phyloP scores from a whole-genome alignment of 345 rosid genomes.

The Hibiscus syriacus region DNA sequence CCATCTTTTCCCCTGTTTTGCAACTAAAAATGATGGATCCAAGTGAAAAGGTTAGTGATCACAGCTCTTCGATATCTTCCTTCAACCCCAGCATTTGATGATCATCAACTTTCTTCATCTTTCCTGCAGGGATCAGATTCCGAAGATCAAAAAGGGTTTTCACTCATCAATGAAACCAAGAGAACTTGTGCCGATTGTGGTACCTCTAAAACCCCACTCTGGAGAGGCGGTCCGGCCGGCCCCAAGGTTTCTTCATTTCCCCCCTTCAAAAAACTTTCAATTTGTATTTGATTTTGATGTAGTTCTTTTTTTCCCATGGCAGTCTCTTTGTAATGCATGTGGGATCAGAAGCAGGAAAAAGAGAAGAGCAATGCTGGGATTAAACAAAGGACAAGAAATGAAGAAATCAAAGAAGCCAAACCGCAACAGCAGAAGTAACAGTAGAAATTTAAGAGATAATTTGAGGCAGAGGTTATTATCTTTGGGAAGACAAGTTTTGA shows the following conservation, averaged over 20 bases:
- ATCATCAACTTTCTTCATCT: background rate
- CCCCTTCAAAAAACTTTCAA: background rate
- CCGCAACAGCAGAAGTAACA: background rate
- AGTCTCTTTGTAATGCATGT: constrained; percentile 96
- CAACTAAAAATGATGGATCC: background rate
- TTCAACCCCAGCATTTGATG: background rate
- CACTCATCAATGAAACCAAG: constrained; percentile 27
- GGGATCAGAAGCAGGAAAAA: constrained; percentile 96
- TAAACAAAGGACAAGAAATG: constrained; percentile 35
- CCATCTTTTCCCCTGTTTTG: background rate
- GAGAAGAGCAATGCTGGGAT: constrained; percentile 45
- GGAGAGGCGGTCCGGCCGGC: constrained; percentile 98
- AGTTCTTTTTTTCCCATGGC: constrained; percentile 2
- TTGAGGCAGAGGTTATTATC: constrained; percentile 61
- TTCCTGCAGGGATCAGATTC: background rate
- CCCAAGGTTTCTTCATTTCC: constrained; percentile 53
- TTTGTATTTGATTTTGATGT: background rate
- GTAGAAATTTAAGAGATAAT: constrained; percentile 35
- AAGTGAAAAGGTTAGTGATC: background rate
- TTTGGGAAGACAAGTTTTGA: constrained; percentile 54
- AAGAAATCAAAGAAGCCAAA: constrained; percentile 37
- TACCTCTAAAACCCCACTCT: constrained; percentile 80
- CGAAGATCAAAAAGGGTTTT: background rate
- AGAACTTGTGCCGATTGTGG: constrained; percentile 88
- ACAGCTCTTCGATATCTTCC: background rate